Evolutionary conservation across 129 eudicot species (phyloP).

Genomic region (Sambucus nigra): DNA sequence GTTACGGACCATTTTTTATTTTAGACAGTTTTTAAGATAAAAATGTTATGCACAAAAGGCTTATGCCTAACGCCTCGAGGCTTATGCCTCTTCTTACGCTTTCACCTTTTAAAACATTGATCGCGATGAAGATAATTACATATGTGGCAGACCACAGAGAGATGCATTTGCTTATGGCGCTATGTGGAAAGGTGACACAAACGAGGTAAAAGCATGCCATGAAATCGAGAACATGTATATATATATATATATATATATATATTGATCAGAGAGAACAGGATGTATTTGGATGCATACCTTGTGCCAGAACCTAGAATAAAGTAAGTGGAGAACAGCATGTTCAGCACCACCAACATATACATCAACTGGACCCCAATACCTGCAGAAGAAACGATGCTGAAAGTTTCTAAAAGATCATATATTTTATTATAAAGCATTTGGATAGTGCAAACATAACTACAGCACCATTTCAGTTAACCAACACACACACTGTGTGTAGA

Average conservation of each 20-base stretch:
- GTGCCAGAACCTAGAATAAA: conserved; percentile 98
- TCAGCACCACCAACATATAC: conserved; percentile 98
- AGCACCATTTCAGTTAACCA: background rate
- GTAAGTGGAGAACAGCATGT: conserved; percentile 99
- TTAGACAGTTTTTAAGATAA: too few species aligned
- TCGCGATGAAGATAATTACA: background rate
- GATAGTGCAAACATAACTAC: background rate
- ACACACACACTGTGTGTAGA: background rate
- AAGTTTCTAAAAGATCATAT: background rate
- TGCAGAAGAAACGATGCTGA: conserved; percentile 13
- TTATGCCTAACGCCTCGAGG: too few species aligned
- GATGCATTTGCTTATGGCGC: background rate
- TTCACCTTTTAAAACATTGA: too few species aligned
- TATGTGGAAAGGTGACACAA: background rate
- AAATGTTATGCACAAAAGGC: too few species aligned
- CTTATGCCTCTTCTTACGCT: too few species aligned
- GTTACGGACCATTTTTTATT: too few species aligned
- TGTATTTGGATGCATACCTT: conserved; percentile 42
- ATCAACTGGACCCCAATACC: conserved; percentile 98
- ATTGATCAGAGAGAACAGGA: too few species aligned
- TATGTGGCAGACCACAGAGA: background rate
- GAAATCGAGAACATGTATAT: too few species aligned
- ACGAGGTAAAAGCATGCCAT: conserved; percentile 5
- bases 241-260: too few species aligned
- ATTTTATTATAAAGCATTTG: background rate